These are phyloP conservation scores for Elaeis guineensis DNA, from an alignment of 176 grass and related monocot genomes.

Conservation along the genomic window DNA sequence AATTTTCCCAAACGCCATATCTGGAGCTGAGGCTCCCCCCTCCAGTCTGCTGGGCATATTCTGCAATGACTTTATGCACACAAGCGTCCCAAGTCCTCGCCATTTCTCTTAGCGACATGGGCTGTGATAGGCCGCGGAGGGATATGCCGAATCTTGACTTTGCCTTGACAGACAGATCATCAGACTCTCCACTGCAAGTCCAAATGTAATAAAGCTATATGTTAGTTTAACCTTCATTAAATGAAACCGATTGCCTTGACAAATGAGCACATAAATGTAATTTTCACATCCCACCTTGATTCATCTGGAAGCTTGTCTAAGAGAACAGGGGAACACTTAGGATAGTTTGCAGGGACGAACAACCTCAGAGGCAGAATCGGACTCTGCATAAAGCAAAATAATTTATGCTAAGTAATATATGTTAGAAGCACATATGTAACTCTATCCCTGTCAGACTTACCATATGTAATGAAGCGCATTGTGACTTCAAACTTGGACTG, in stretches of 20 bases:
- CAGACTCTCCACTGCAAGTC: slow-evolving; percentile 40
- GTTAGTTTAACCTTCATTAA: too few species aligned
- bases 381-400: slow-evolving; percentile 30
- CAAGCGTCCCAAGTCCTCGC: slow-evolving; percentile 79
- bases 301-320: slow-evolving; percentile 83
- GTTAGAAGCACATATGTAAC: too few species aligned
- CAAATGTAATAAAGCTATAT: neutral
- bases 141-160: slow-evolving; percentile 55
- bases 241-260: too few species aligned
- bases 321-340: slow-evolving; percentile 82
- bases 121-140: slow-evolving; percentile 56
- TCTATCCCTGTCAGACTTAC: slow-evolving; percentile 24
- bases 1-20: slow-evolving; percentile 65
- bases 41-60: slow-evolving; percentile 79
- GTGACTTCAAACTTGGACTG: slow-evolving; percentile 72
- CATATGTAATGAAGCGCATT: slow-evolving; percentile 75
- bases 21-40: slow-evolving; percentile 92
- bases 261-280: too few species aligned
- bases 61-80: slow-evolving; percentile 52
- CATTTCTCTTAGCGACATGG: slow-evolving; percentile 76
- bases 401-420: too few species aligned
- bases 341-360: slow-evolving; percentile 82
- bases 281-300: slow-evolving; percentile 37
- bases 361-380: slow-evolving; percentile 85
- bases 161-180: slow-evolving; percentile 71